Conservation (phyloP, 2,329 filamentous ascomycete species). For the Gyromitra esculenta region DNA sequence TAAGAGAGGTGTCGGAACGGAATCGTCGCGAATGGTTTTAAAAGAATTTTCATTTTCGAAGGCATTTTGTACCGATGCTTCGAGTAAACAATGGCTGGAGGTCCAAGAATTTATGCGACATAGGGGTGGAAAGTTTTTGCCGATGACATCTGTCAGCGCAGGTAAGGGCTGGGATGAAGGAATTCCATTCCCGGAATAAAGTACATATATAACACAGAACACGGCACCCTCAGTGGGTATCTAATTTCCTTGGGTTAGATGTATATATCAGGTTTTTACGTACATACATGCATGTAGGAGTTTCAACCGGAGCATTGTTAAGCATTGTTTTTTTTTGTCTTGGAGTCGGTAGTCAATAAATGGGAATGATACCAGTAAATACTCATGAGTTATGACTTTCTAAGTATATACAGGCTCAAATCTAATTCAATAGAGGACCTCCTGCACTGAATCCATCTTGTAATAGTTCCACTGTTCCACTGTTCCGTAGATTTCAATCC, state of each 20-base stretch:
- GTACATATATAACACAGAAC: slow-evolving; percentile 12
- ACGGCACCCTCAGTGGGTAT: slow-evolving; percentile 26
- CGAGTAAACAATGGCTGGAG: slow-evolving; percentile 38
- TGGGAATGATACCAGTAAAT: neutral
- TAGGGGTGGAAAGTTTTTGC: slow-evolving; percentile 46
- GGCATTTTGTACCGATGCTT: slow-evolving; percentile 44
- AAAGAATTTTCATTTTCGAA: slow-evolving; percentile 45
- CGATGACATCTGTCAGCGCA: slow-evolving; percentile 6
- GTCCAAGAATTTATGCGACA: slow-evolving; percentile 41
- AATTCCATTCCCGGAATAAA: slow-evolving; percentile 39
- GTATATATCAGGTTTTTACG: slow-evolving; percentile 19
- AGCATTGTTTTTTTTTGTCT: slow-evolving; percentile 7
- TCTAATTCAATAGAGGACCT: neutral
- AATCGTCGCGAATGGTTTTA: slow-evolving; percentile 31
- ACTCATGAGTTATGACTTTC: neutral
- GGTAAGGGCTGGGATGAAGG: slow-evolving; percentile 44
- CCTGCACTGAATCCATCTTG: neutral
- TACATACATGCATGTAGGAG: slow-evolving; percentile 6
- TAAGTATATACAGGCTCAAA: neutral
- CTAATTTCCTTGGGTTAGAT: slow-evolving; percentile 27
- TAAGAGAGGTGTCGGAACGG: slow-evolving; percentile 28
- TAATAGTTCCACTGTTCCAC: too few relatives aligned
- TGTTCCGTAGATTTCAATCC: too few relatives aligned
- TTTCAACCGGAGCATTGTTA: slow-evolving; percentile 15
- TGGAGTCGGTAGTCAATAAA: slow-evolving; percentile 9